Evolutionary conservation across 495 filamentous ascomycete species (phyloP).

Genomic region (Extremus antarcticus): DNA sequence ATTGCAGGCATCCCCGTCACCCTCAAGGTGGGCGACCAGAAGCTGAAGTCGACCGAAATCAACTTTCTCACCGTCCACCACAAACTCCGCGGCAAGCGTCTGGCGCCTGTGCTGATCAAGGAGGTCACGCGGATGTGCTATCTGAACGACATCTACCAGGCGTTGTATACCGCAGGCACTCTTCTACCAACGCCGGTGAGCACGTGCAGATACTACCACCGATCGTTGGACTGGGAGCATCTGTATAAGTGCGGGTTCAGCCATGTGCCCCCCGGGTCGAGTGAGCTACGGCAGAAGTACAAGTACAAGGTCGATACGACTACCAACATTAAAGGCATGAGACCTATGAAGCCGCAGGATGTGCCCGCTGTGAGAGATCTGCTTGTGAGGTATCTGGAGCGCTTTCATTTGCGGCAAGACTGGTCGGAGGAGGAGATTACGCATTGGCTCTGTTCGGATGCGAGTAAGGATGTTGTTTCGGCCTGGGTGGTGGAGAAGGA

Average conservation of each 20-base stretch:
- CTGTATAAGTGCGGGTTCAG: constrained; percentile 88
- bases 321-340: constrained; percentile 60
- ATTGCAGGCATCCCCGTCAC: constrained; percentile 83
- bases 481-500: constrained; percentile 79
- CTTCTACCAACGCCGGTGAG: constrained; percentile 81
- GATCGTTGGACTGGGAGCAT: constrained; percentile 87
- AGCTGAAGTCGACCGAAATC: constrained; percentile 73
- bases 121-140: constrained; percentile 91
- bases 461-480: constrained; percentile 74
- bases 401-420: constrained; percentile 72
- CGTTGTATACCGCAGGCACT: constrained; percentile 86
- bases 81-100: constrained; percentile 84
- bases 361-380: constrained; percentile 64
- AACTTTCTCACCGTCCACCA: constrained; percentile 98
- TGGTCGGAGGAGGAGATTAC: constrained; percentile 69
- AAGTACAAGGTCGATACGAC: constrained; percentile 66
- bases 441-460: constrained; percentile 61
- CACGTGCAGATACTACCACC: constrained; percentile 91
- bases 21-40: constrained; percentile 65
- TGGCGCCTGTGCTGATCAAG: constrained; percentile 89
- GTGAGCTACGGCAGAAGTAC: constrained; percentile 65
- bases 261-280: constrained; percentile 66
- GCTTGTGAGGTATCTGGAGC: constrained; percentile 64
- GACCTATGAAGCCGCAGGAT: constrained; percentile 73
- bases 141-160: constrained; percentile 71